Evolutionary conservation across 129 eudicot genomes (phyloP), one percentile per base, ranked within the genome.

Genomic region (Artemisia tridentata): DNA sequence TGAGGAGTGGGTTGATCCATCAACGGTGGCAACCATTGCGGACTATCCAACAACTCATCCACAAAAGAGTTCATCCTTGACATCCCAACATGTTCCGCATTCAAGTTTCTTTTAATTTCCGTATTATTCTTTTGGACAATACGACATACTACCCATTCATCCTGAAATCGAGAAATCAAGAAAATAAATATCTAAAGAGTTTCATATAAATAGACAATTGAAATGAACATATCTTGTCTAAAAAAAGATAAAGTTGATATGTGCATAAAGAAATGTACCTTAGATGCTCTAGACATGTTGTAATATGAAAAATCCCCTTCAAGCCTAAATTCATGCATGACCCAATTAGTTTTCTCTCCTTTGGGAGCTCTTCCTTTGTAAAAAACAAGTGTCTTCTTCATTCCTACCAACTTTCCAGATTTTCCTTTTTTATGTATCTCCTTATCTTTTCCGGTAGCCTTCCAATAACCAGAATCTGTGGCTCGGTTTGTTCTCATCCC

Each of bases 401-500:
- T 90, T 62, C 97, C 97, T 14, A 90, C 84, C 66, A 90, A 87
- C 43, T 57, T 47, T 66, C 68, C 69, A 11, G 77, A 72, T 65
- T 63, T 77, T 7, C 85, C 81, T 15, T 82, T 79, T 2, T 78
- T 80, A 47, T 49, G 78, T 27, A 90, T 90, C 86, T 87, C 95
- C 76, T 87, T 90, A 73, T 90, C 97, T 70, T 90, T 90, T 53
- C 97, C 97, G 17, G 97, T 90, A 3, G 97, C 97, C 71, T 90
- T 90, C 97, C 97, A 90, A 66, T 90, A 90, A 11, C 97, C 97
- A 1, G 95, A 82, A 71, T 85, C 95, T 0, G 97, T 90, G 6
- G 97, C 97, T 62, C 97, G 69, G 49, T 90, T 90, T 3, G 97
- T 90, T 73, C 97, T 81, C 97, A 85, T 90, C 47, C 97, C 97